Percentiles rank a stretch among this genome's conserved stretches.
Evolutionary conservation across 305 asterid species (phyloP).

Genomic region (Rubia balearica): DNA sequence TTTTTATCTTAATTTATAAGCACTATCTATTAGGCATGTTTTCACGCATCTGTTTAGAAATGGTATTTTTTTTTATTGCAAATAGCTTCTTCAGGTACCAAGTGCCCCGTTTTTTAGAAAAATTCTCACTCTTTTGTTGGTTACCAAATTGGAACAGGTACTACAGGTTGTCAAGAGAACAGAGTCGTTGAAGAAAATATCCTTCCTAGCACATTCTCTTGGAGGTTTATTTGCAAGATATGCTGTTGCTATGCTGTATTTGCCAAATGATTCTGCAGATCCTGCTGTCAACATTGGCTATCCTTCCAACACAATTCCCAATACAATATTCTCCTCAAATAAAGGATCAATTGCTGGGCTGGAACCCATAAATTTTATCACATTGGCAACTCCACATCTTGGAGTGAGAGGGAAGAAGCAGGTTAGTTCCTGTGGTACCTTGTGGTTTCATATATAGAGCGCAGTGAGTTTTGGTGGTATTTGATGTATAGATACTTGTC

Average conservation of each 20-base stretch:
- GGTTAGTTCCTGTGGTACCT: constrained; percentile 37
- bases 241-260: constrained; percentile 66
- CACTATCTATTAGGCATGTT: background rate
- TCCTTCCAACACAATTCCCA: constrained; percentile 27
- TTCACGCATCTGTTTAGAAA: background rate
- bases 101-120: background rate
- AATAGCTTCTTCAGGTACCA: background rate
- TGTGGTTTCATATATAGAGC: background rate
- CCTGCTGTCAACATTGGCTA: constrained; percentile 21
- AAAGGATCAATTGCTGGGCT: constrained; percentile 74
- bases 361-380: constrained; percentile 82
- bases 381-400: constrained; percentile 98
- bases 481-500: background rate
- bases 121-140: background rate
- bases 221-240: constrained; percentile 97
- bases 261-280: constrained; percentile 21
- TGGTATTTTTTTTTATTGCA: background rate
- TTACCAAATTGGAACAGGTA: constrained; percentile 42
- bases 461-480: background rate
- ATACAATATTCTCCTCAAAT: constrained; percentile 27
- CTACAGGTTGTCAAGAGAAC: constrained; percentile 58
- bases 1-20: background rate
- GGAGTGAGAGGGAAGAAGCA: constrained; percentile 97
- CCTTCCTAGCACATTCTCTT: constrained; percentile 94
- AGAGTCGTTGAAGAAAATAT: constrained; percentile 61